Conservation (phyloP, 139 green algal genomes). For the Tetradesmus obliquus region DNA sequence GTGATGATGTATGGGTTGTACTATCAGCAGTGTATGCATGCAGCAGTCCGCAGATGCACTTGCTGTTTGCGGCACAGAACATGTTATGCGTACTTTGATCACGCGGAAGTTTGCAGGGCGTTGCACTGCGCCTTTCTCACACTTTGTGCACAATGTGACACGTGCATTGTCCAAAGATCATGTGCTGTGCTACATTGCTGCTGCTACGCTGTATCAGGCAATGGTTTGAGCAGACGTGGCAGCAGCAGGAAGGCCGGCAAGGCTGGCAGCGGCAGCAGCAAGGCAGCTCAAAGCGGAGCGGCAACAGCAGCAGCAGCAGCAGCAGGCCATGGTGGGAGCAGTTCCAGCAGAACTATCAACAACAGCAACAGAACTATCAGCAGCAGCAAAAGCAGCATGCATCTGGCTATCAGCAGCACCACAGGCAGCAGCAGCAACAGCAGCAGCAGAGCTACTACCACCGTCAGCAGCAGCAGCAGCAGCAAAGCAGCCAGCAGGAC, state of each 20-base stretch:
- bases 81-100: too few relatives aligned
- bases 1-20: too few relatives aligned
- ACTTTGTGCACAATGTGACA: too few relatives aligned
- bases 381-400: slow-evolving; percentile 6
- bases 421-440: background rate
- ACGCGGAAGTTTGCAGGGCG: too few relatives aligned
- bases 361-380: background rate
- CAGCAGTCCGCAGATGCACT: too few relatives aligned
- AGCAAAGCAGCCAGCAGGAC: background rate
- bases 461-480: background rate
- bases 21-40: too few relatives aligned
- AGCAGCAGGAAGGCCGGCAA: slow-evolving; percentile 4
- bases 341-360: background rate
- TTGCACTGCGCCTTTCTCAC: too few relatives aligned
- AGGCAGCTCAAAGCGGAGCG: background rate
- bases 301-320: slow-evolving; percentile 15
- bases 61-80: too few relatives aligned
- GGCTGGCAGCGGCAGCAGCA: slow-evolving; percentile 28
- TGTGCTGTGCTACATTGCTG: background rate
- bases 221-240: slow-evolving; percentile 43
- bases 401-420: background rate
- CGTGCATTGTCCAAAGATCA: too few relatives aligned
- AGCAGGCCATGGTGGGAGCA: slow-evolving; percentile 39
- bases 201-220: background rate
- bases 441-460: slow-evolving; percentile 11